A percentile compares a stretch with the other conserved stretches of the same genome.
phyloP scores from a whole-genome alignment of 75 land plant species.

The Selaginella tamariscina region DNA sequence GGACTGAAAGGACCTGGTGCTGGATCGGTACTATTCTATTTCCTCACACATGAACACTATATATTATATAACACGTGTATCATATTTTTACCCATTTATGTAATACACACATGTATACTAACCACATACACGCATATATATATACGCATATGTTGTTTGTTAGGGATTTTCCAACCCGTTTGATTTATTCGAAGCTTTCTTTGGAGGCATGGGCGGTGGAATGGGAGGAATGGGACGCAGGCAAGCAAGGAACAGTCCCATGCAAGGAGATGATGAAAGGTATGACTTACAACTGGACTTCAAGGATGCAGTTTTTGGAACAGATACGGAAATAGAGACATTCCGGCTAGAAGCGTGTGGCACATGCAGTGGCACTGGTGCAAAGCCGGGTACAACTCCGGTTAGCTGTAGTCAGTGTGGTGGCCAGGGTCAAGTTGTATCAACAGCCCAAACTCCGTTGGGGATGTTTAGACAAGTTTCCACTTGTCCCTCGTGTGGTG shows the following conservation, averaged over 20 bases:
- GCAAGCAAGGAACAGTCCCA: conserved; percentile 57
- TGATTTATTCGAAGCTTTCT: conserved; percentile 86
- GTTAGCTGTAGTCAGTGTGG: conserved; percentile 74
- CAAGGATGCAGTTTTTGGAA: conserved; percentile 92
- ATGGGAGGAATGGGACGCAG: conserved; percentile 45
- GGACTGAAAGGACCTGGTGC: conserved; percentile 15
- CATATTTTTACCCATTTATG: too few species aligned
- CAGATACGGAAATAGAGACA: conserved; percentile 83
- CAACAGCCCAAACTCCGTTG: conserved; percentile 82
- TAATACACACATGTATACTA: too few species aligned
- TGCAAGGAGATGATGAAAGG: conserved; percentile 87
- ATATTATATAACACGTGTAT: too few species aligned
- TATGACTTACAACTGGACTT: conserved; percentile 76
- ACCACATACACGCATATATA: too few species aligned
- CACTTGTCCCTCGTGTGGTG: conserved; percentile 79
- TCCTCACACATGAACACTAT: too few species aligned
- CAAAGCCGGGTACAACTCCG: conserved; percentile 82
- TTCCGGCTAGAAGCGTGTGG: conserved; percentile 66
- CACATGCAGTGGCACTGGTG: conserved; percentile 90
- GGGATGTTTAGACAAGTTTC: conserved; percentile 72
- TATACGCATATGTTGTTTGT: conserved; percentile 14
- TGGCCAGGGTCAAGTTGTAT: conserved; percentile 91
- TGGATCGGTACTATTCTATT: too few species aligned
- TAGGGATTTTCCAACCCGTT: conserved; percentile 98
- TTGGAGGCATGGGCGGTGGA: conserved; percentile 71